Percentiles rank a stretch among this genome's conserved stretches.
These are phyloP conservation scores for Eucalyptus urophylla DNA, from an alignment of 345 rosid species.

Conservation along the genomic window DNA sequence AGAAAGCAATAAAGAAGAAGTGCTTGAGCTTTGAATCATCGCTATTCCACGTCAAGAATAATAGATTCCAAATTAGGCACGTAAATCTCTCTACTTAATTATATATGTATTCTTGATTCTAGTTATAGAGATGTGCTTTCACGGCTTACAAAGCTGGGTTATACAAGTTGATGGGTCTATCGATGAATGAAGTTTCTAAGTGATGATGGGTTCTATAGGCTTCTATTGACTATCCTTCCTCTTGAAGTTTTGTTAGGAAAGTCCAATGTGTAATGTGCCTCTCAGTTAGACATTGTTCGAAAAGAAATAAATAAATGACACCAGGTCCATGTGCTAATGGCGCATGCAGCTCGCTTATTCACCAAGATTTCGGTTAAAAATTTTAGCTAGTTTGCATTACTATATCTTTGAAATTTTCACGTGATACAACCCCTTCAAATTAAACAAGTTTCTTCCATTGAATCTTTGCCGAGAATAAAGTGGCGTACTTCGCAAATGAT, in stretches of 20 bases:
- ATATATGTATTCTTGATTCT: no score
- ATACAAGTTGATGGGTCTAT: neutral
- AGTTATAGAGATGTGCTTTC: no score
- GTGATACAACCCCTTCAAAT: neutral
- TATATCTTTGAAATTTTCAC: neutral
- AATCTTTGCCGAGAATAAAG: neutral
- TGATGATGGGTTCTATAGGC: neutral
- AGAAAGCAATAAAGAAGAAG: rapidly evolving
- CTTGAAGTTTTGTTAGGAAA: neutral
- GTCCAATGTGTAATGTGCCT: neutral
- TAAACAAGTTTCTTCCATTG: neutral
- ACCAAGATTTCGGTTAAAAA: neutral
- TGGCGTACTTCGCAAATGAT: neutral
- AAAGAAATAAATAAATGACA: neutral
- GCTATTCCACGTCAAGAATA: rapidly evolving
- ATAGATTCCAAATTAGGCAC: no score
- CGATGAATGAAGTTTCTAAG: neutral
- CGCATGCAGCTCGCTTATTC: neutral
- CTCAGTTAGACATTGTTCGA: neutral
- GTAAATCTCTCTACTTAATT: no score
- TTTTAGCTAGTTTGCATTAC: neutral
- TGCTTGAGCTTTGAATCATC: no score
- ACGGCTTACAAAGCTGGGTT: no score
- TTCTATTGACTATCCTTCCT: neutral
- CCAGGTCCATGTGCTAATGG: neutral